A percentile compares a stretch with the other conserved stretches of the same genome.
Conservation (phyloP, 2,329 filamentous ascomycete species). For the Monilinia fructicola region DNA sequence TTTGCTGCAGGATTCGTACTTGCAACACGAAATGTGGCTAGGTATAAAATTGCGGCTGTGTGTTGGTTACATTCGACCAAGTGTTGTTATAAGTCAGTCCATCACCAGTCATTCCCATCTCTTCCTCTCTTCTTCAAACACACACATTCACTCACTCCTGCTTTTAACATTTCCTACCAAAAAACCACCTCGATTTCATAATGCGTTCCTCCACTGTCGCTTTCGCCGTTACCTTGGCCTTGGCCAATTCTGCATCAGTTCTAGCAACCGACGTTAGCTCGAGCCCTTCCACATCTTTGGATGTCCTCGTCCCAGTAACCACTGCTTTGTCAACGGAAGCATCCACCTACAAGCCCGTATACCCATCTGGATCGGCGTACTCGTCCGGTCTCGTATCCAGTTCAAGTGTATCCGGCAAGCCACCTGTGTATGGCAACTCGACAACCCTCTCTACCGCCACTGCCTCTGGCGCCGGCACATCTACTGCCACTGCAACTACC, state of each 20-base stretch:
- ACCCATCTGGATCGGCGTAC: slow-evolving; percentile 2
- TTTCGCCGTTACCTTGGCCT: slow-evolving; percentile 20
- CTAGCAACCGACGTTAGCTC: slow-evolving; percentile 13
- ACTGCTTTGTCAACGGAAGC: neutral
- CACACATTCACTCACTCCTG: slow-evolving; percentile 9
- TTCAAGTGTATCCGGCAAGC: slow-evolving; percentile 10
- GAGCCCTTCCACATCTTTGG: neutral
- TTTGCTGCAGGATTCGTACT: slow-evolving; percentile 16
- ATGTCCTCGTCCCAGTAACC: neutral
- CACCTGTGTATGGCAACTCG: slow-evolving; percentile 18
- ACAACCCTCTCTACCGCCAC: slow-evolving; percentile 14
- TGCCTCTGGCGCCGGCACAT: neutral
- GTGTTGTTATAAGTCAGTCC: slow-evolving; percentile 14
- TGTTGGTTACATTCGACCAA: slow-evolving; percentile 13
- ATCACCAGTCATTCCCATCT: slow-evolving; percentile 7
- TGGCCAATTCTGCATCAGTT: slow-evolving; percentile 15
- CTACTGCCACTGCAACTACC: slow-evolving; percentile 14
- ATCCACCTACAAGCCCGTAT: slow-evolving; percentile 1
- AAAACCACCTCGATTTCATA: slow-evolving; percentile 11
- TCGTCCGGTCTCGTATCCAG: neutral
- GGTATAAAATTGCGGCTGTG: slow-evolving; percentile 22
- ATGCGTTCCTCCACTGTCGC: slow-evolving; percentile 24
- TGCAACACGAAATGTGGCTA: slow-evolving; percentile 20
- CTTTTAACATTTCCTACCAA: neutral
- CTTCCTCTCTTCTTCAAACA: slow-evolving; percentile 8